Base-by-base conservation (phyloP, 1,284 basidiomycete species). In the Leccinum huronense region DNA sequence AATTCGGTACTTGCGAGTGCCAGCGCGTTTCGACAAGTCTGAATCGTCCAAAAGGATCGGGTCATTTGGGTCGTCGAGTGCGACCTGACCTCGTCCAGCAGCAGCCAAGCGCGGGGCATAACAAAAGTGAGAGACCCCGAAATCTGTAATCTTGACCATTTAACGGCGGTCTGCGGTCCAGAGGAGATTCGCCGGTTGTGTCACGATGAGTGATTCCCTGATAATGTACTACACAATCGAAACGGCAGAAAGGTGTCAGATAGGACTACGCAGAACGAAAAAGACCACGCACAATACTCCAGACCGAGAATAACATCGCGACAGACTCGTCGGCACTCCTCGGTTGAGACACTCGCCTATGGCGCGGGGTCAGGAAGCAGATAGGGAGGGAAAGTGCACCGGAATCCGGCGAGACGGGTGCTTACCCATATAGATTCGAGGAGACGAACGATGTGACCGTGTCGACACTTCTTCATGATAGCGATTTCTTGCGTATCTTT, bases 151-250 rank as follows among this genome's bases (percentile, higher is more conserved):
- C 79, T 99, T 99, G 79, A 98, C 95, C 63, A 85, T 87, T 64
- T 84, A 23, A 23, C 23, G 83, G 57, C 90, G 87, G 77, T 95
- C 90, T 40, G 84, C 83, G 16, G 93, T 91, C 87, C 92, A 95
- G 16, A 99, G 85, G 40, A 99, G 86, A 76, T 99, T 99, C 64
- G 94, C 95, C 11, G 97, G 97, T 77, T 99, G 99, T 98, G 78
- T 99, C 97, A 64, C 97, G 93, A 78, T 99, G 97, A 60, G 99
- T 98, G 77, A 99, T 98, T 42, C 97, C 97, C 74, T 98, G 94
- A 72, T 93, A 88, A 76, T 99, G 97, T 6, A 99, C 94, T 96
- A 61, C 23, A 23, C 23, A 23, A 23, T 23, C 23, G 23, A 23
- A 23, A 23, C 23, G 23, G 23, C 23, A 23, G 23, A 23, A 23